Conservation (phyloP, 2,329 filamentous ascomycete genomes). For the Elsinoe necatrix region DNA sequence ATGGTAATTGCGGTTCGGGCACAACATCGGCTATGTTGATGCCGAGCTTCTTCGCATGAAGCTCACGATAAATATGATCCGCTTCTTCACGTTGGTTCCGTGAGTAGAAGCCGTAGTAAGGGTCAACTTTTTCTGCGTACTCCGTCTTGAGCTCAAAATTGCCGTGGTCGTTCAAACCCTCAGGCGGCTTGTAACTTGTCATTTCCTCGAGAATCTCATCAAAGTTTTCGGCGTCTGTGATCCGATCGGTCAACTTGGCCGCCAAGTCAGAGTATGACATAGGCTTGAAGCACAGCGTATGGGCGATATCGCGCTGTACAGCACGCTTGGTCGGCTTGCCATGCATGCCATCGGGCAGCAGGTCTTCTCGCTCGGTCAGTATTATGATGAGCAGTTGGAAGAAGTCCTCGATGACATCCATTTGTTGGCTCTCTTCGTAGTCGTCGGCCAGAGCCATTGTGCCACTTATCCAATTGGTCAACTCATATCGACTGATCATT, state of each 20-base stretch:
- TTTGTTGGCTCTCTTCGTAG: conserved; percentile 77
- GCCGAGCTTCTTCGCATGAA: conserved; percentile 79
- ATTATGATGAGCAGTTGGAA: conserved; percentile 86
- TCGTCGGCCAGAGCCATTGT: conserved; percentile 65
- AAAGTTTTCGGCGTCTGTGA: conserved; percentile 83
- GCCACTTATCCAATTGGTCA: conserved; percentile 79
- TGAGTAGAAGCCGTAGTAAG: conserved; percentile 91
- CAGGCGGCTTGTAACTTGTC: conserved; percentile 79
- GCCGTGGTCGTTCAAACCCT: conserved; percentile 84
- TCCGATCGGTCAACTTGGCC: conserved; percentile 75
- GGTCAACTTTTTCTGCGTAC: conserved; percentile 81
- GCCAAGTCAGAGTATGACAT: conserved; percentile 90
- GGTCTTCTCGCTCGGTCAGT: conserved; percentile 75
- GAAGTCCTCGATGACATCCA: conserved; percentile 94
- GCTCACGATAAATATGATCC: conserved; percentile 77
- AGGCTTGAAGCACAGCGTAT: conserved; percentile 93
- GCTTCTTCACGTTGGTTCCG: conserved; percentile 97
- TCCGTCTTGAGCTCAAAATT: conserved; percentile 87
- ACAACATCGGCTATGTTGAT: conserved; percentile 76
- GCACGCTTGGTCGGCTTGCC: conserved; percentile 42
- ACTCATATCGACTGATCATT: conserved; percentile 83
- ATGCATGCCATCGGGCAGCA: conserved; percentile 57
- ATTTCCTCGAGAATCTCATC: conserved; percentile 76
- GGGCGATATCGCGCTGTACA: conserved; percentile 81
- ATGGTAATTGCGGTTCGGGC: conserved; percentile 75